Base-by-base conservation (phyloP, 106 monocot genomes). In the Acorus gramineus region DNA sequence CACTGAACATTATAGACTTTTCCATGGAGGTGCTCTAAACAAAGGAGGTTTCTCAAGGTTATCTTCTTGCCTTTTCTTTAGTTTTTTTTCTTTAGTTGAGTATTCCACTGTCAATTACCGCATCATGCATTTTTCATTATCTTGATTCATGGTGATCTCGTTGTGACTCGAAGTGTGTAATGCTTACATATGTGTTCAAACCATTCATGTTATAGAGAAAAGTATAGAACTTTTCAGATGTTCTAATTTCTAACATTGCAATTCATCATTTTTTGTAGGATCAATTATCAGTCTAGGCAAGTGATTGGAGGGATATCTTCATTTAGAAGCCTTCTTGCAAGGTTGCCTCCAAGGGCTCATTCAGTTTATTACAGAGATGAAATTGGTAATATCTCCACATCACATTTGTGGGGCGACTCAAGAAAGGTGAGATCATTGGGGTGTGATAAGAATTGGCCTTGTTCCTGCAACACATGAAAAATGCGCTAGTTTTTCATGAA, bases 301-400 rank as follows among this genome's bases (percentile, higher is more conserved):
- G 56, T 60, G 9, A 53, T 81, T 14, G 81, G 80, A 66, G 91
- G 85, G 46, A 69, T 59, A 69, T 85, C 87, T 67, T 85, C 87
- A 49, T 80, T 91, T 48, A 98, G 77, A 65, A 73, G 74, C 66
- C 83, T 98, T 58, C 66, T 81, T 76, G 87, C 87, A 11, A 77
- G 73, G 70, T 75, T 98, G 80, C 96, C 96, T 58, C 85, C 90
- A 64, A 74, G 91, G 59, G 91, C 91, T 57, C 91, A 91, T 78
- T 98, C 91, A 68, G 74, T 98, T 56, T 91, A 91, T 68, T 98
- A 98, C 61, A 91, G 96, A 78, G 96, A 98, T 85, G 96, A 98
- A 72, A 98, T 98, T 61, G 91, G 91, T 8, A 98, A 98, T 69
- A 82, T 91, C 46, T 98, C 96, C 45, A 91, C 96, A 47, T 98